Evolutionary conservation across 768 basidiomycete genomes (phyloP).

Genomic region (Suillus bovinus): DNA sequence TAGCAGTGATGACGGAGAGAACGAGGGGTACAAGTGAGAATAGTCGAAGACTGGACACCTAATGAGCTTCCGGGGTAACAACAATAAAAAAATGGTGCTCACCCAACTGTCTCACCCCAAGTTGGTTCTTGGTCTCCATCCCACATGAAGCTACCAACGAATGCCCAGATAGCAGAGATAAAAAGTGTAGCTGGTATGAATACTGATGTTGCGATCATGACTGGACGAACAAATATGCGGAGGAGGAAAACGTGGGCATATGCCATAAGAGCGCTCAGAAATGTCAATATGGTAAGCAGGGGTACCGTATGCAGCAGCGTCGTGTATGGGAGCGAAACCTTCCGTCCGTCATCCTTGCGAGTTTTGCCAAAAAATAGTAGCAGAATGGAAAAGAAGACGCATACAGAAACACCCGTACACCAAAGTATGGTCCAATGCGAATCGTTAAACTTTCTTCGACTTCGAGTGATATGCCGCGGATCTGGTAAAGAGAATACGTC

Average conservation of each 20-base stretch:
- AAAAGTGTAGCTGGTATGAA: constrained; percentile 75
- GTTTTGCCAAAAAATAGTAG: constrained; percentile 61
- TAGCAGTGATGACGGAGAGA: constrained; percentile 68
- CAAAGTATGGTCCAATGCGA: constrained; percentile 70
- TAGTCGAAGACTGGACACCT: constrained; percentile 57
- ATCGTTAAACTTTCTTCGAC: constrained; percentile 74
- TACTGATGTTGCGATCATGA: constrained; percentile 75
- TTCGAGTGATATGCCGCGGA: constrained; percentile 62
- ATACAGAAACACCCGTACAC: constrained; percentile 57
- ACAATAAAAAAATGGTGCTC: constrained; percentile 30
- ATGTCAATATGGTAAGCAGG: constrained; percentile 68
- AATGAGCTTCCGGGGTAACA: constrained; percentile 16
- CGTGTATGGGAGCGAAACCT: constrained; percentile 53
- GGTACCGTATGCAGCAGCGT: constrained; percentile 79
- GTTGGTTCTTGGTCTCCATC: constrained; percentile 56
- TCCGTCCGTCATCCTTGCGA: constrained; percentile 10
- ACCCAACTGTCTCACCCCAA: constrained; percentile 85
- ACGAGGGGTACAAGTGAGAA: constrained; percentile 76
- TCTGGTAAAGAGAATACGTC: constrained; percentile 80
- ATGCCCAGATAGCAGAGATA: constrained; percentile 78
- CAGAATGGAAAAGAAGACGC: constrained; percentile 62
- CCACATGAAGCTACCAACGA: constrained; percentile 76
- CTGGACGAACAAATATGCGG: constrained; percentile 80
- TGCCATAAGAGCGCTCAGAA: constrained; percentile 67
- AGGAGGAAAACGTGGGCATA: constrained; percentile 77